Base-by-base conservation (phyloP, 192 early-diverging fungal species). In the Linnemannia hyalina region DNA sequence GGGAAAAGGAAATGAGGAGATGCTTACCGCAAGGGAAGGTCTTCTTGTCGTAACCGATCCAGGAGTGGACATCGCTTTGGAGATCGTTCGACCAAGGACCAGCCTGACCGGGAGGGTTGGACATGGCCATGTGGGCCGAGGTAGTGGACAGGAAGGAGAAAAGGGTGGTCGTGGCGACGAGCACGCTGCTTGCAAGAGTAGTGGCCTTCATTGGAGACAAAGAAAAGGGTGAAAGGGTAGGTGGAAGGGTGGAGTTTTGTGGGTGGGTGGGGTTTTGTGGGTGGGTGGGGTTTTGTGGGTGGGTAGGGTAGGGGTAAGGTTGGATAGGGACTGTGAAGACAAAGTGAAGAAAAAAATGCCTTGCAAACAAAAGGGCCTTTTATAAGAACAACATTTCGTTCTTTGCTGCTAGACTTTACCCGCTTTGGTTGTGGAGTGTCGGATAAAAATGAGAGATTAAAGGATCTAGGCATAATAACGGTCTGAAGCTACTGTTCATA, bases 11-110 rank as follows among this genome's bases (percentile, higher is more conserved):
- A 69, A 38, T 18, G 16, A 40, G 11, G 15, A 23, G 68, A 26
- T 49, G 69, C 69, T 36, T 74, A 82, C 88, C 88, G 77, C 88
- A 88, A 7, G 88, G 88, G 63, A 84, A 88, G 11, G 38, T 65
- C 69, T 88, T 88, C 9, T 76, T 76, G 11, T 75, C 3, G 72
- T 57, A 83, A 10, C 82, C 82, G 52, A 83, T 83, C 82, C 82
- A 83, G 3, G 82, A 76, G 49, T 83, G 82, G 35, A 83, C 82
- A 26, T 77, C 76, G 41, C 26, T 70, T 6, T 10, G 49, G 35
- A 65, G 82, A 46, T 78, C 71, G 32, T 83, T 29, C 29, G 82
- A 70, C 82, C 82, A 81, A 55, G 88, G 88, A 75, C 82, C 82
- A 70, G 74, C 82, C 36, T 83, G 74, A 15, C 60, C 70, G 40